Evolutionary conservation across 345 rosid genomes (phyloP).

Genomic region (Geranium rotundifolium): DNA sequence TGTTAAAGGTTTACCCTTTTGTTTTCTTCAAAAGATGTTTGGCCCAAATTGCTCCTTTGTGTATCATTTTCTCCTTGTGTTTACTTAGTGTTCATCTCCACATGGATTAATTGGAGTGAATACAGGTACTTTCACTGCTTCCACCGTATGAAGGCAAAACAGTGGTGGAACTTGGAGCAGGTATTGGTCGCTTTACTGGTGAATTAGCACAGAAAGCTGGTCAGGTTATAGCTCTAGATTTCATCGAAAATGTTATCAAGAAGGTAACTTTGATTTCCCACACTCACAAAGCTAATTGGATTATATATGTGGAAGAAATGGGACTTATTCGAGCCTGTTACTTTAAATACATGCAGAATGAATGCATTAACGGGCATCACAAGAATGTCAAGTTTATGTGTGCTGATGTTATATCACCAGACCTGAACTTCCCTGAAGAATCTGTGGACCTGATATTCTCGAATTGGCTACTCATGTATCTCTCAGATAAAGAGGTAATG

Average conservation of each 20-base stretch:
- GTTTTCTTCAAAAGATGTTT: background rate
- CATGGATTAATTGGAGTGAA: constrained; percentile 6
- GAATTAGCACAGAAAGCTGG: constrained; percentile 78
- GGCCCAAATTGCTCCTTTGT: background rate
- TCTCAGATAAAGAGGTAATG: constrained; percentile 75
- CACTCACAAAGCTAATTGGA: background rate
- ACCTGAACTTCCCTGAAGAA: constrained; percentile 44
- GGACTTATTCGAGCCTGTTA: background rate
- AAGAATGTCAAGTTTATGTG: constrained; percentile 77
- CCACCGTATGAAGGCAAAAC: constrained; percentile 66
- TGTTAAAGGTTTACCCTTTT: too few species aligned
- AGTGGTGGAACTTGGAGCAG: constrained; percentile 89
- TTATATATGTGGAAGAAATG: background rate
- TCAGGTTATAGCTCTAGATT: constrained; percentile 65
- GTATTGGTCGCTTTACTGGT: constrained; percentile 88
- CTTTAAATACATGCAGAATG: constrained; percentile 34
- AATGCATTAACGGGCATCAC: constrained; percentile 57
- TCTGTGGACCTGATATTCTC: constrained; percentile 82
- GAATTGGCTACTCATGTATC: constrained; percentile 97
- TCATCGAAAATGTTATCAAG: constrained; percentile 72
- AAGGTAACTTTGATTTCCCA: constrained; percentile 36
- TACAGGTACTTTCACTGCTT: constrained; percentile 71
- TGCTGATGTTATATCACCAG: constrained; percentile 79
- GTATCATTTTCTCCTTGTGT: background rate
- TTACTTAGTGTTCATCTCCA: background rate